Evolutionary conservation across 2,329 filamentous ascomycete species (phyloP), one percentile per base, ranked within the genome.

Genomic region (Aurifilum marmelostoma): DNA sequence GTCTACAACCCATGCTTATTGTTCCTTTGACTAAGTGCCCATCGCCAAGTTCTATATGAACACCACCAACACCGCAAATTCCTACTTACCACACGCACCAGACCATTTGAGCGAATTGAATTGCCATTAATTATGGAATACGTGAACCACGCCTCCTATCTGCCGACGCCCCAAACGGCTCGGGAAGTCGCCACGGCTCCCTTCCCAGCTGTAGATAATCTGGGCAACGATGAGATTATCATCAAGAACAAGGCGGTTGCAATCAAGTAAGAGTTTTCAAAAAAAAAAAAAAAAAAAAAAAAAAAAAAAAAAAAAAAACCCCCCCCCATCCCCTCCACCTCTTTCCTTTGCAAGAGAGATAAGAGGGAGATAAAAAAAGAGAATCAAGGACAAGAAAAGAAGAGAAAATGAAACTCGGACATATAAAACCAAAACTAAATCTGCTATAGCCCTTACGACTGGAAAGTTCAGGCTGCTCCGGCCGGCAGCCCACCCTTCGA

Each of bases 401-500:
- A n/a, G n/a, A n/a, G n/a, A n/a, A n/a, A n/a, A n/a, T n/a, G n/a
- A n/a, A n/a, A n/a, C n/a, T n/a, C n/a, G n/a, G n/a, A n/a, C n/a
- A n/a, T n/a, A n/a, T n/a, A n/a, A n/a, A n/a, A n/a, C n/a, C n/a
- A 29, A 11, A 8, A 43, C 50, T 58, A 78, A 79, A 12, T 18
- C 5, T 41, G 11, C 50, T 37, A 16, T 29, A 66, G 54, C 77
- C 68, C 74, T 72, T 54, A 79, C 37, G 77, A 80, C 70, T 73
- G 69, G 63, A 72, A 72, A 8, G 74, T 78, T 66, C 77, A 78
- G 63, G 7, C 47, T 6, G 68, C 76, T 39, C 43, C 66, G n/a
- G 75, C 74, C 29, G 69, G 78, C 41, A 41, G 60, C 11, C 50
- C 59, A 18, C 62, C 70, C 24, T 74, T 79, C 59, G 43, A 77